Conservation (phyloP, 1,284 basidiomycete genomes). For the Apiotrichum akiyoshidainum region DNA sequence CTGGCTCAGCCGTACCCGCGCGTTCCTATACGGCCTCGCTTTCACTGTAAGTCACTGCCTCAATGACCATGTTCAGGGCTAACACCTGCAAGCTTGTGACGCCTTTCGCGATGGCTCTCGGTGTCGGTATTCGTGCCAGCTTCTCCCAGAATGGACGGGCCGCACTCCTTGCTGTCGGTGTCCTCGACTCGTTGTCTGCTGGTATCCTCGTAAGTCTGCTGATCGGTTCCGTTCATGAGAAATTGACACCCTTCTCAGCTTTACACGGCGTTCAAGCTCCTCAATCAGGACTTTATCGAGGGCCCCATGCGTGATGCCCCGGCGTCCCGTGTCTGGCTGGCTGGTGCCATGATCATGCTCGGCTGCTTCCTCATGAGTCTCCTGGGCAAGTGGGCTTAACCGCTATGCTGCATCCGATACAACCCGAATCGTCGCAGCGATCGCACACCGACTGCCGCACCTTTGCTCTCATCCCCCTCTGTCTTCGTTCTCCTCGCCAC, state of each 20-base stretch:
- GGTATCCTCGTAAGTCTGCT: slow-evolving; percentile 63
- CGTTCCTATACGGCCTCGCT: slow-evolving; percentile 24
- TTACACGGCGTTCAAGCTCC: slow-evolving; percentile 35
- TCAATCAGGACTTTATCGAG: slow-evolving; percentile 28
- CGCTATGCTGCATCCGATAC: too few relatives aligned
- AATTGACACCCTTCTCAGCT: slow-evolving; percentile 17
- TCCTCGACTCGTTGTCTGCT: slow-evolving; percentile 66
- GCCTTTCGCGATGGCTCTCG: slow-evolving; percentile 32
- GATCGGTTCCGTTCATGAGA: not conserved
- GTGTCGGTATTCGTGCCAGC: slow-evolving; percentile 32
- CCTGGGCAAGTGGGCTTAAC: slow-evolving; percentile 44
- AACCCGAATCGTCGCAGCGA: too few relatives aligned
- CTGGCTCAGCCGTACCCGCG: slow-evolving; percentile 16
- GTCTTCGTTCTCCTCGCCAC: too few relatives aligned
- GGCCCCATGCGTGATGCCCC: slow-evolving; percentile 24
- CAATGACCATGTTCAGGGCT: not conserved
- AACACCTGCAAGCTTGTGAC: slow-evolving; percentile 14
- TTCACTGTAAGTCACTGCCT: slow-evolving; percentile 18
- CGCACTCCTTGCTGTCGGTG: slow-evolving; percentile 34
- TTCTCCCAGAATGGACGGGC: slow-evolving; percentile 37
- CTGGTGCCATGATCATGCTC: slow-evolving; percentile 42
- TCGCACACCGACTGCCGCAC: too few relatives aligned
- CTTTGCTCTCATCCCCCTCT: too few relatives aligned
- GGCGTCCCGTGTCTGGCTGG: slow-evolving; percentile 23
- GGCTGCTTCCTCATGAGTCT: slow-evolving; percentile 46